phyloP scores from a whole-genome alignment of 345 rosid species.

The Gossypium thurberi region DNA sequence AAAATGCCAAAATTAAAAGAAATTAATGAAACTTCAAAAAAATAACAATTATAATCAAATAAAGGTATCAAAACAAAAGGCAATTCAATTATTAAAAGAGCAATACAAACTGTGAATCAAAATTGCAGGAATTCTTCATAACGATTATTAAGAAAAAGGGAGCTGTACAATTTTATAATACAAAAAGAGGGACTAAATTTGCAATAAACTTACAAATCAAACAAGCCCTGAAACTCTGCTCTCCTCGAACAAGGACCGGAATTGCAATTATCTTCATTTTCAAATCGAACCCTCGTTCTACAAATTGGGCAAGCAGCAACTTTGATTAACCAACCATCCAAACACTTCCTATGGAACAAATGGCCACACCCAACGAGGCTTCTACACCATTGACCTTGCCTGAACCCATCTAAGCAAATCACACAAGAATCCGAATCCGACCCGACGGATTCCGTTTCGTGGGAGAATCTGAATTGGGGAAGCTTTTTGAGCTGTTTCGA shows the following conservation, averaged over 20 bases:
- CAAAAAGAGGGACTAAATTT: background rate
- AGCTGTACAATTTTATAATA: background rate
- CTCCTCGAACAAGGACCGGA: conserved; percentile 22
- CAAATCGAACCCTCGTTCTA: conserved; percentile 37
- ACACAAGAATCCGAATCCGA: conserved; percentile 46
- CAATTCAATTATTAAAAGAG: background rate
- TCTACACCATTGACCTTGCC: conserved; percentile 83
- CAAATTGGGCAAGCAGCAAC: conserved; percentile 71
- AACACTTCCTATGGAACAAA: conserved; percentile 69
- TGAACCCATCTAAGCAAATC: conserved; percentile 66
- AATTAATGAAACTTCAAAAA: too few species aligned
- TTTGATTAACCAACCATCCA: conserved; percentile 74
- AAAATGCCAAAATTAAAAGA: too few species aligned
- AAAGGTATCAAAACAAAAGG: too few species aligned
- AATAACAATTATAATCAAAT: too few species aligned
- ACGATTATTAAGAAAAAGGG: background rate
- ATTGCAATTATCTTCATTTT: conserved; percentile 17
- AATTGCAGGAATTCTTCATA: background rate
- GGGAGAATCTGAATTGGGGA: conserved; percentile 47
- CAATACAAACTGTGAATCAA: background rate
- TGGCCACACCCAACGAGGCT: conserved; percentile 65
- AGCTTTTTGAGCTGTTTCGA: conserved; percentile 46
- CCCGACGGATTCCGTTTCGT: conserved; percentile 5
- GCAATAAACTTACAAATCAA: conserved; percentile 26
- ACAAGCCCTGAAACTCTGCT: conserved; percentile 19